phyloP scores from a whole-genome alignment of 108 stramenopile species.

The Skeletonema tropicum region DNA sequence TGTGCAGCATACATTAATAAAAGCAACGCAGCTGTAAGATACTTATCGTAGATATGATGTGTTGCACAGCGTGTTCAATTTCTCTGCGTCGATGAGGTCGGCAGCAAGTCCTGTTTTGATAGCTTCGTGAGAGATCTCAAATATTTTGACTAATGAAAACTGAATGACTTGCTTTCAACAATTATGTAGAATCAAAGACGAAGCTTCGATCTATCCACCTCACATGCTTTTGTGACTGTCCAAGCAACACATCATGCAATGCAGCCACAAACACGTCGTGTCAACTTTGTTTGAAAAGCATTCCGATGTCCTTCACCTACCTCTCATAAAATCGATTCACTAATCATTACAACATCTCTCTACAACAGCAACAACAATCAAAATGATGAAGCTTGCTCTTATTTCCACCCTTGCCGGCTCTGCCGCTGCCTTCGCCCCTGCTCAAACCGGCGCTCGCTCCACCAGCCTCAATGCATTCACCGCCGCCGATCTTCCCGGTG shows the following conservation, averaged over 20 bases:
- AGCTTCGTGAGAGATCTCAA: not conserved
- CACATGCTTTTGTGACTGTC: not conserved
- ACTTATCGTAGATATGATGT: too few relatives aligned
- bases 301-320: not conserved
- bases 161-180: not conserved
- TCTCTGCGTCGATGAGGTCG: not conserved
- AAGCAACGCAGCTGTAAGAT: too few relatives aligned
- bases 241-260: too few relatives aligned
- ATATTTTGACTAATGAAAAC: not conserved
- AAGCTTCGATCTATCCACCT: not conserved
- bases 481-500: slow-evolving; percentile 46
- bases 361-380: not conserved
- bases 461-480: slow-evolving; percentile 21
- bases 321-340: not conserved
- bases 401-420: slow-evolving; percentile 43
- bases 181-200: not conserved
- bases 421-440: slow-evolving; percentile 43
- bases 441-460: slow-evolving; percentile 28
- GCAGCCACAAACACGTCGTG: not conserved
- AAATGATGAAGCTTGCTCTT: slow-evolving; percentile 47
- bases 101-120: not conserved
- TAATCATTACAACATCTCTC: not conserved
- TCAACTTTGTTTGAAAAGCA: not conserved
- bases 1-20: too few relatives aligned
- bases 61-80: not conserved